Base-by-base conservation (phyloP, 2,329 filamentous ascomycete species). In the Onygena corvina region DNA sequence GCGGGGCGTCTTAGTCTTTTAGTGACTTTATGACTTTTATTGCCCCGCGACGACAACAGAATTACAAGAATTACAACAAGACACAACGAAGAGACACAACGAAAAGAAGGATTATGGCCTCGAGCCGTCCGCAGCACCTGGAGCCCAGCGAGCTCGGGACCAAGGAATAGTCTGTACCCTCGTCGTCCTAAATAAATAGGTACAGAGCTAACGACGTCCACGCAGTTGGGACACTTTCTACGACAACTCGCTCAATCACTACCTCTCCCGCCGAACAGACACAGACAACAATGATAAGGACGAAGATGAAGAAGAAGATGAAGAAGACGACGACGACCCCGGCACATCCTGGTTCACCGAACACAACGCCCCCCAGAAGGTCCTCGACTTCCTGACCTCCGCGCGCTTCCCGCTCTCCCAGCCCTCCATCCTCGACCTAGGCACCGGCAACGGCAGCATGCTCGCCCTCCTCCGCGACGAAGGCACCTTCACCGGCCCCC, bases 281-380 rank as follows among this genome's bases (percentile, higher is more conserved):
- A 3, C 12, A 35, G 35, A 29, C 52, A 35, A 53, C 31, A 38
- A 54, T 12, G 25, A 45, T 9, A 30, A 51, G 16, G 53, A 47
- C 23, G 49, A 52, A 29, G 40, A 47, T 9, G 42, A 44, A 3
- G 64, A 70, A 52, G 90, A 92, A 68, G 79, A 89, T 66, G 66
- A 76, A 54, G 80, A 93, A 68, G 79, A 85, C 7, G 68, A 76
- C 50, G 86, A 94, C 8, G 67, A 71, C 71, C 83, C 83, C 52
- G 90, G 90, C 57, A 94, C 88, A 25, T 81, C 92, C 59, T 98
- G 92, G 92, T 98, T 98, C 75, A 84, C 88, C 64, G 92, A 96
- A 69, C 85, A 87, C 27, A 80, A 84, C 61, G 92, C 92, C 53
- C 86, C 94, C 61, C 74, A 81, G 54, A 89, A 89, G 61, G 80